A percentile compares a stretch with the other conserved stretches of the same genome.
These are phyloP conservation scores for Kluyveromyces starmeri DNA, from an alignment of 805 yeast genomes.

Conservation along the genomic window DNA sequence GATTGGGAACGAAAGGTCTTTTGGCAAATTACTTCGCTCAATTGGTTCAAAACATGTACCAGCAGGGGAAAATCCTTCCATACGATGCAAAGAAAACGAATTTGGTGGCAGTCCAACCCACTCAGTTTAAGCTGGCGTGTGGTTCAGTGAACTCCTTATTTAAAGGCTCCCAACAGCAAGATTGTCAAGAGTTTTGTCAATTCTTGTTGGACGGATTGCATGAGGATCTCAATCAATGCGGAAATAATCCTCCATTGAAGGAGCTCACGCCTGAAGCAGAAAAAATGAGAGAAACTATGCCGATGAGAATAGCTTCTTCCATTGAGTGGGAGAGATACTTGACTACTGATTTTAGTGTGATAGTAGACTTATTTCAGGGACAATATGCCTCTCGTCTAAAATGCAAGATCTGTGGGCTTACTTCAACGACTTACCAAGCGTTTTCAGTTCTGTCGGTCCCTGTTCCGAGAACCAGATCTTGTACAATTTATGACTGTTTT, in stretches of 20 bases:
- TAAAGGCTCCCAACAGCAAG: slow-evolving; percentile 80
- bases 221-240: slow-evolving; percentile 75
- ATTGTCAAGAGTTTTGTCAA: slow-evolving; percentile 86
- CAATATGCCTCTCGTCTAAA: slow-evolving; percentile 73
- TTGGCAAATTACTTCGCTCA: slow-evolving; percentile 61
- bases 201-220: slow-evolving; percentile 83
- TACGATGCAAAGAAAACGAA: not conserved
- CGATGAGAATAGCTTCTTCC: slow-evolving; percentile 73
- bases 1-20: slow-evolving; percentile 73
- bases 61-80: slow-evolving; percentile 22
- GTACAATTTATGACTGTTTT: slow-evolving; percentile 54
- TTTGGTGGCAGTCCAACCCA: slow-evolving; percentile 43
- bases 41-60: slow-evolving; percentile 46
- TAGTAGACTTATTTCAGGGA: slow-evolving; percentile 81
- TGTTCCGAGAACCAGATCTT: slow-evolving; percentile 43
- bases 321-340: slow-evolving; percentile 89
- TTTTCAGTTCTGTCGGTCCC: slow-evolving; percentile 77
- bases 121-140: slow-evolving; percentile 53
- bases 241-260: slow-evolving; percentile 42
- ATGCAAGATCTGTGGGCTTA: slow-evolving; percentile 62
- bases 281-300: slow-evolving; percentile 55
- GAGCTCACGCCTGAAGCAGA: slow-evolving; percentile 70
- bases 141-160: slow-evolving; percentile 70
- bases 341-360: slow-evolving; percentile 65
- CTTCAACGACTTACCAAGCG: slow-evolving; percentile 81